Evolutionary conservation across 179 eudicot genomes (phyloP), one percentile per base, ranked within the genome.

Genomic region (Beta corolliflora): DNA sequence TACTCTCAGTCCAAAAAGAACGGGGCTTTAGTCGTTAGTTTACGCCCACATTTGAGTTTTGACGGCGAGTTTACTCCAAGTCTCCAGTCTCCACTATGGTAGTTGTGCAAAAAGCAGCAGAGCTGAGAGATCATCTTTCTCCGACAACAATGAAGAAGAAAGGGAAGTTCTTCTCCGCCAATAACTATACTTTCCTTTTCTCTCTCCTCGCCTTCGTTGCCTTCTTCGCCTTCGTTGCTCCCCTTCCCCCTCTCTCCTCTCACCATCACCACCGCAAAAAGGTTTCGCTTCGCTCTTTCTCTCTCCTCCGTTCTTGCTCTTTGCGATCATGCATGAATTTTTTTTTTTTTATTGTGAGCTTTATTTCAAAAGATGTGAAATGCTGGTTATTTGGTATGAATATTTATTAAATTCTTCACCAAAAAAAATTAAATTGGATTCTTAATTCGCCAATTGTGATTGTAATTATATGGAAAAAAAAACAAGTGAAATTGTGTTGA

Each of bases 161-260:
- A 5, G 16, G 45, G 29, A 76, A 15, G 50, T 69, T 13, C 41
- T 48, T 12, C 56, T 10, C 64, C 58, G 71, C 44, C 60, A 23
- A 13, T 19, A 59, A 60, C 52, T 16, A 77, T 56, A 48, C 73
- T 76, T 11, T 84, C 25, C 8, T 84, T 69, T 73, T 84, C 72
- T 81, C 80, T 81, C 84, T 84, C 77, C 79, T 84, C 73, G 73
- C 82, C 36, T 63, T 81, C 16, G 3, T 68, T 7, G 76, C 75
- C 41, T 44, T 81, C 52, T 76, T 81, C 71, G 73, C 82, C 59
- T 19, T 79, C 73, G 82, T 69, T 55, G 76, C 78, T 68, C 78
- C 87, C 2, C 83, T 83, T 46, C 82, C 84, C 52, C 63, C 81
- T 72, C 78, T 81, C n/a, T n/a, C n/a, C n/a, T 48, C 21, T 55